Conservation (phyloP, 345 rosid species). For the Citrus mangshanensis region DNA sequence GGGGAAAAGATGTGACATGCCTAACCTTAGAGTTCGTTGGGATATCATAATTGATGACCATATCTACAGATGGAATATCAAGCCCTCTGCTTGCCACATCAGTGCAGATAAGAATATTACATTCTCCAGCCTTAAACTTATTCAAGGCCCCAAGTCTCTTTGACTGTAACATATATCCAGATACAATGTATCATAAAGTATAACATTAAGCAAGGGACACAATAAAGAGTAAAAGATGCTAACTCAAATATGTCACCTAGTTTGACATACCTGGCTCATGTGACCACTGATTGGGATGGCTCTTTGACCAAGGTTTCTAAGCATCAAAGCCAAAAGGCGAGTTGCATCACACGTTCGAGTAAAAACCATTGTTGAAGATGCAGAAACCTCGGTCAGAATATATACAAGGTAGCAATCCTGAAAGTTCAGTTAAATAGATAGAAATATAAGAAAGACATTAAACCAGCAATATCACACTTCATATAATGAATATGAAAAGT, state of each 20-base stretch:
- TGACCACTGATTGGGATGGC: slow-evolving; percentile 98
- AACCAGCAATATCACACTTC: not conserved
- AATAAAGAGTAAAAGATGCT: not conserved
- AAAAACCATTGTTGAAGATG: slow-evolving; percentile 84
- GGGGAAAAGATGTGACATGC: not conserved
- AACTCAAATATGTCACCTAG: not conserved
- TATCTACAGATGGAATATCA: slow-evolving; percentile 93
- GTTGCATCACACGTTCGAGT: slow-evolving; percentile 94
- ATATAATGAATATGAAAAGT: not conserved
- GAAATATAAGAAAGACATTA: not conserved
- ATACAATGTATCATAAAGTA: slow-evolving; percentile 1
- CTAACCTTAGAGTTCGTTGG: slow-evolving; percentile 79
- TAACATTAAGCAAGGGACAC: not conserved
- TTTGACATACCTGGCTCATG: slow-evolving; percentile 73
- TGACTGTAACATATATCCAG: slow-evolving; percentile 39
- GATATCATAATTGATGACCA: slow-evolving; percentile 90
- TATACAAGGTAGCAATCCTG: slow-evolving; percentile 96
- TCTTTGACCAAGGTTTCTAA: slow-evolving; percentile 82
- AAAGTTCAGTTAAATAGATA: slow-evolving; percentile 13
- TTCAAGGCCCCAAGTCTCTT: slow-evolving; percentile 94
- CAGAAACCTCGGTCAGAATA: slow-evolving; percentile 67
- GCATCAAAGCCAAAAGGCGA: slow-evolving; percentile 62
- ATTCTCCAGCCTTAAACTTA: slow-evolving; percentile 92
- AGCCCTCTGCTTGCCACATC: slow-evolving; percentile 99
- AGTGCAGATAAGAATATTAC: slow-evolving; percentile 87